phyloP scores from a whole-genome alignment of 2,329 filamentous ascomycete genomes.

The Cercospora zeae-maydis region DNA sequence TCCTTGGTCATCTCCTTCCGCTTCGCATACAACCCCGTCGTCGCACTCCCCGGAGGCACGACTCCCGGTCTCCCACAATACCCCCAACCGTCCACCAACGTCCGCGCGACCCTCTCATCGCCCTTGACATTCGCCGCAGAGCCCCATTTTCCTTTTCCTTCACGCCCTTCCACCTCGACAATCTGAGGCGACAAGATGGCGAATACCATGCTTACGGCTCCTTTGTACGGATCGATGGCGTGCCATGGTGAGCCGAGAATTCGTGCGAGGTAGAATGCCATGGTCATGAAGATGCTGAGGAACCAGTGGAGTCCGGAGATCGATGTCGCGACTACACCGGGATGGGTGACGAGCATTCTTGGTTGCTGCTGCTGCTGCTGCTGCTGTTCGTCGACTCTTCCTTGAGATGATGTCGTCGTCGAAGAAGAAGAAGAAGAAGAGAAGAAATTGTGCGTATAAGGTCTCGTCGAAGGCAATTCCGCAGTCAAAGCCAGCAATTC shows the following conservation, averaged over 20 bases:
- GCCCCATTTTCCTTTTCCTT: slow-evolving; percentile 76
- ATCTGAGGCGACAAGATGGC: slow-evolving; percentile 66
- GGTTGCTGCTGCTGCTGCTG: slow-evolving; percentile 43
- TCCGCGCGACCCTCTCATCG: slow-evolving; percentile 59
- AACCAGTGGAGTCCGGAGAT: slow-evolving; percentile 72
- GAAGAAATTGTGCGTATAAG: slow-evolving; percentile 58
- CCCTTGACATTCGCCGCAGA: slow-evolving; percentile 62
- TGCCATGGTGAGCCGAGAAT: slow-evolving; percentile 88
- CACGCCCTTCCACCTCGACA: slow-evolving; percentile 51
- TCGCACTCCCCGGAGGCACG: slow-evolving; percentile 37
- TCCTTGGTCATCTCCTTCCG: slow-evolving; percentile 57
- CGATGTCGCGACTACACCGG: slow-evolving; percentile 77
- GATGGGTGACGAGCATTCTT: slow-evolving; percentile 74
- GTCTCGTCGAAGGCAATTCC: slow-evolving; percentile 60
- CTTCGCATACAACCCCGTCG: slow-evolving; percentile 56
- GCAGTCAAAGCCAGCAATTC: slow-evolving; percentile 77
- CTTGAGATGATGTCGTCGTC: background rate
- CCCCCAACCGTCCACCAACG: slow-evolving; percentile 86
- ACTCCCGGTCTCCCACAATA: slow-evolving; percentile 56
- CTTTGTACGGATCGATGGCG: slow-evolving; percentile 68
- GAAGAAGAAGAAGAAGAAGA: slow-evolving; percentile 30
- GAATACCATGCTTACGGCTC: slow-evolving; percentile 74
- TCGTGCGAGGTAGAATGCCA: slow-evolving; percentile 67
- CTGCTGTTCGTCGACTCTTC: background rate
- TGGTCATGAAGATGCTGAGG: slow-evolving; percentile 65